These are phyloP conservation scores for Eucalyptus paniculata DNA, from an alignment of 345 rosid species.

Conservation along the genomic window DNA sequence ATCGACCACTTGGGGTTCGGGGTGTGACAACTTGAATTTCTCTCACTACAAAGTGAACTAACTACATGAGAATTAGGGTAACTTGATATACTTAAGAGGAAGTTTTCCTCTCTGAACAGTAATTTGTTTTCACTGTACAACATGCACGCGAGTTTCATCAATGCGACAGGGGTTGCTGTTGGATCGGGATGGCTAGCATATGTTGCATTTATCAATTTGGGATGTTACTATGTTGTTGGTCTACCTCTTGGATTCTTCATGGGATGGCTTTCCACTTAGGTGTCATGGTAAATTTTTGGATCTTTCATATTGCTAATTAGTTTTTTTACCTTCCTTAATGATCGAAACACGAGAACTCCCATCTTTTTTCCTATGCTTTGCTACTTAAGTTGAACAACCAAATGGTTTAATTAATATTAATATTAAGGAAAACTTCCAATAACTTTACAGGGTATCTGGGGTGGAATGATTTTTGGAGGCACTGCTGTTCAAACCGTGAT, in stretches of 20 bases:
- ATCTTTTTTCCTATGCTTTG: background rate
- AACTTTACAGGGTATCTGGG: slow-evolving; percentile 47
- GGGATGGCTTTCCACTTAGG: slow-evolving; percentile 59
- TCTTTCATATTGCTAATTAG: slow-evolving; percentile 7
- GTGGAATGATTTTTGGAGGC: slow-evolving; percentile 40
- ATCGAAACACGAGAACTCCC: background rate
- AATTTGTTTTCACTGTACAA: background rate
- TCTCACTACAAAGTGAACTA: background rate
- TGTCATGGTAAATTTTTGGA: background rate
- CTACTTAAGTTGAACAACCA: background rate
- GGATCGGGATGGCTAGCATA: slow-evolving; percentile 78
- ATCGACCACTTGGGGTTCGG: no score
- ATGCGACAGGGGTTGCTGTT: slow-evolving; percentile 56
- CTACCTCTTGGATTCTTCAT: slow-evolving; percentile 56
- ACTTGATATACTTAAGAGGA: background rate
- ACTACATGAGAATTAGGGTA: background rate
- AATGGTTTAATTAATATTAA: background rate
- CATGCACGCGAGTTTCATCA: background rate
- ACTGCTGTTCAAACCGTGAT: slow-evolving; percentile 30
- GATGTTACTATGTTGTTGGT: slow-evolving; percentile 61
- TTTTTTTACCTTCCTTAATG: background rate
- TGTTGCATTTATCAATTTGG: slow-evolving; percentile 60
- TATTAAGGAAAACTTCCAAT: background rate
- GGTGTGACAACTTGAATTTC: background rate
- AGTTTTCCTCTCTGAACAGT: background rate